Evolutionary conservation across 2,329 filamentous ascomycete species (phyloP).

Genomic region (Diplodia intermedia): DNA sequence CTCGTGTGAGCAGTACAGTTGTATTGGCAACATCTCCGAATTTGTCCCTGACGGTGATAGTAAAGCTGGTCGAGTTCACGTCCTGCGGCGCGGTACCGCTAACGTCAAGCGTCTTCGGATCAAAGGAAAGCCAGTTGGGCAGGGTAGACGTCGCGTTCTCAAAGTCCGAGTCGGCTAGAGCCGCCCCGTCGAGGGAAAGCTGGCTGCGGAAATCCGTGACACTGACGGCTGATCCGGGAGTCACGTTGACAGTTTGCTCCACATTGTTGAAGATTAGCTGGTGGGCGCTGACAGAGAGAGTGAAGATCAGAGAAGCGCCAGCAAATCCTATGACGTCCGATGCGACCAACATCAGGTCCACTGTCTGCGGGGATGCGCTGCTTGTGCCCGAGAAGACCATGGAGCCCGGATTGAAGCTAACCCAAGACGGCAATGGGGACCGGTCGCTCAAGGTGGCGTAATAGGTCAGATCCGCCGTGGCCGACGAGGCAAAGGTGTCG

Average conservation of each 20-base stretch:
- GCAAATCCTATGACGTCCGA: slow-evolving; percentile 82
- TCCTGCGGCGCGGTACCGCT: slow-evolving; percentile 68
- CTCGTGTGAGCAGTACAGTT: slow-evolving; percentile 57
- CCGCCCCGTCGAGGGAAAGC: slow-evolving; percentile 47
- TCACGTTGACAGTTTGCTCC: slow-evolving; percentile 43
- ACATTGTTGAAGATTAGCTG: slow-evolving; percentile 68
- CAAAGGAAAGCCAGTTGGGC: slow-evolving; percentile 74
- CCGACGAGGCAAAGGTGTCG: slow-evolving; percentile 66
- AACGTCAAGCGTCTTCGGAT: slow-evolving; percentile 67
- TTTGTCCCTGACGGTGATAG: slow-evolving; percentile 65
- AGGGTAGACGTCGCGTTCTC: slow-evolving; percentile 59
- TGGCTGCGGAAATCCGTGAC: slow-evolving; percentile 43
- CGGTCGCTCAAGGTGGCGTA: slow-evolving; percentile 79
- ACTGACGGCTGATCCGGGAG: slow-evolving; percentile 42
- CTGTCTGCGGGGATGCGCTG: slow-evolving; percentile 72
- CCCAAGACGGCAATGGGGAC: slow-evolving; percentile 85
- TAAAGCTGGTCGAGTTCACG: slow-evolving; percentile 67
- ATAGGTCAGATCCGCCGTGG: slow-evolving; percentile 66
- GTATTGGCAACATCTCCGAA: slow-evolving; percentile 66
- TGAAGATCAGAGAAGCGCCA: slow-evolving; percentile 69
- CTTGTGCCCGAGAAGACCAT: slow-evolving; percentile 75
- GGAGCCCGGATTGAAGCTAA: slow-evolving; percentile 70
- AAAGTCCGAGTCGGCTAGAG: slow-evolving; percentile 60
- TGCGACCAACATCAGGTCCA: slow-evolving; percentile 75
- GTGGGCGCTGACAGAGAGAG: slow-evolving; percentile 74